Evolutionary conservation across 2,329 filamentous ascomycete genomes (phyloP).

Genomic region (Aotearoamyces nothofagi): DNA sequence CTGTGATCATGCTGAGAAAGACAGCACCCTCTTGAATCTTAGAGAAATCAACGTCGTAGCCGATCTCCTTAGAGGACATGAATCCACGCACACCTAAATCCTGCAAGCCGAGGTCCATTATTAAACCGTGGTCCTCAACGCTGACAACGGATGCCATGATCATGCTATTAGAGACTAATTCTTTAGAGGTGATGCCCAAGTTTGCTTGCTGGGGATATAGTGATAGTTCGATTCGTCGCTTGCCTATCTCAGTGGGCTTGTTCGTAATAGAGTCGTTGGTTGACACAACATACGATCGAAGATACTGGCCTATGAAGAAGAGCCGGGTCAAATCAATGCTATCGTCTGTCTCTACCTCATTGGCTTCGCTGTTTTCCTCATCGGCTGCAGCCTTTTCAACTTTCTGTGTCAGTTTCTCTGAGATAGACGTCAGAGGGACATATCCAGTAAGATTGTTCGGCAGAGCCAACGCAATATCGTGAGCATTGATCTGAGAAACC

Average conservation of each 20-base stretch:
- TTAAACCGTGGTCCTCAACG: slow-evolving; percentile 87
- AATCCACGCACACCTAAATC: slow-evolving; percentile 62
- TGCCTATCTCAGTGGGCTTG: slow-evolving; percentile 40
- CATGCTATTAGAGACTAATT: slow-evolving; percentile 59
- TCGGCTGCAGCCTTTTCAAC: slow-evolving; percentile 54
- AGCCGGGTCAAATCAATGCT: slow-evolving; percentile 60
- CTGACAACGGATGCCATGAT: slow-evolving; percentile 81
- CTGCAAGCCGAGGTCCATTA: slow-evolving; percentile 80
- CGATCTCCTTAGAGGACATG: slow-evolving; percentile 70
- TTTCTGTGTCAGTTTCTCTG: slow-evolving; percentile 58
- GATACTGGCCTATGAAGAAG: slow-evolving; percentile 74
- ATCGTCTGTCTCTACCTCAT: slow-evolving; percentile 34
- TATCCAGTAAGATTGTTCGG: slow-evolving; percentile 90
- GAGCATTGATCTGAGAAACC: slow-evolving; percentile 62
- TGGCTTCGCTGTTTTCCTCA: slow-evolving; percentile 38
- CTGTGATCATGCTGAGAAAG: slow-evolving; percentile 67
- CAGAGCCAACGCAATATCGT: slow-evolving; percentile 67
- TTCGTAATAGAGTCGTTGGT: slow-evolving; percentile 46
- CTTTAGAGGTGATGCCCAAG: slow-evolving; percentile 53
- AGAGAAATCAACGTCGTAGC: slow-evolving; percentile 45
- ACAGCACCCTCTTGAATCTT: slow-evolving; percentile 71
- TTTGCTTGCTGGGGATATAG: slow-evolving; percentile 70
- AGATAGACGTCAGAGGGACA: slow-evolving; percentile 84
- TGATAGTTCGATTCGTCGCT: slow-evolving; percentile 76
- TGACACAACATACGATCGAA: slow-evolving; percentile 70